phyloP scores from a whole-genome alignment of 768 basidiomycete genomes.

The Flagelloscypha sp. region DNA sequence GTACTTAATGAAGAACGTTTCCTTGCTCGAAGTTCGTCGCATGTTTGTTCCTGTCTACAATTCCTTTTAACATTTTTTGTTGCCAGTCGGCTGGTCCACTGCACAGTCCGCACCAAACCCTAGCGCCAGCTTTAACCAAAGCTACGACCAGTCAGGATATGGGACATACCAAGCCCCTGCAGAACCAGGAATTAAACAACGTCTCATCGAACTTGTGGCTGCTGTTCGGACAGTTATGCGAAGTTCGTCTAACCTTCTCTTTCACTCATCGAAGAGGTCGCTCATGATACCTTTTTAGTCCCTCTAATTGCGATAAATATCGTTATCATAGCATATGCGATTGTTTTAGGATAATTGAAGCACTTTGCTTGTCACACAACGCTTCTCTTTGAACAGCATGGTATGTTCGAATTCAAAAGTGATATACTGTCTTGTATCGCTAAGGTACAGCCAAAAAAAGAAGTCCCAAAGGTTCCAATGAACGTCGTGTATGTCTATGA shows the following conservation, averaged over 20 bases:
- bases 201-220: slow-evolving; percentile 85
- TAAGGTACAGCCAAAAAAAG: no score
- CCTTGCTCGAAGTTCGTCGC: slow-evolving; percentile 73
- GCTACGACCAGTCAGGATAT: slow-evolving; percentile 60
- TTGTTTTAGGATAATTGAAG: slow-evolving; percentile 53
- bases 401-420: no score
- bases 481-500: no score
- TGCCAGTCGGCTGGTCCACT: slow-evolving; percentile 83
- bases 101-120: slow-evolving; percentile 49
- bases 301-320: slow-evolving; percentile 86
- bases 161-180: slow-evolving; percentile 37
- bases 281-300: slow-evolving; percentile 50
- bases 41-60: slow-evolving; percentile 1
- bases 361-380: not conserved
- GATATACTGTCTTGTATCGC: no score
- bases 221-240: slow-evolving; percentile 96
- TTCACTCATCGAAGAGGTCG: slow-evolving; percentile 5
- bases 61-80: slow-evolving; percentile 8
- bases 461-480: no score
- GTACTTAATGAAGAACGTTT: slow-evolving; percentile 96
- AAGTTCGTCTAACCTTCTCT: slow-evolving; percentile 54
- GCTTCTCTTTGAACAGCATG: no score
- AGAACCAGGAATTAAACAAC: slow-evolving; percentile 74
- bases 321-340: slow-evolving; percentile 78
- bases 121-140: slow-evolving; percentile 52